Evolutionary conservation across 306 rosid genomes (phyloP), one percentile per base, ranked within the genome.

Genomic region (Trifolium subterraneum): DNA sequence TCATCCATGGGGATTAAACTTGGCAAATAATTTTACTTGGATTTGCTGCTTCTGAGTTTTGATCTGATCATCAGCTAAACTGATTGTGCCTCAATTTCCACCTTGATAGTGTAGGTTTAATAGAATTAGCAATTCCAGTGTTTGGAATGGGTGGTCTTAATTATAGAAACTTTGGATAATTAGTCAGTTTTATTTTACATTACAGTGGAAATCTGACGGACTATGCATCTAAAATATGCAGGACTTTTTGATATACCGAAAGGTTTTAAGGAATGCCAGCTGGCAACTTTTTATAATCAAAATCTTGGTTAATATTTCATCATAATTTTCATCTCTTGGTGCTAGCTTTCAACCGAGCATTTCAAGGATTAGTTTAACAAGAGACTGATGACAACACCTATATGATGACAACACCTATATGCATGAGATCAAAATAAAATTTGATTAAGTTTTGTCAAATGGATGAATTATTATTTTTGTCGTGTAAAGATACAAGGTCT

Each of bases 1-100:
- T 87, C 63, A 86, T 82, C 77, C 91, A 89, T n/a, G 91, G 91
- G 36, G 93, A 89, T 61, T 89, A 79, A 89, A 68, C 75, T 60
- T 72, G 22, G 44, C 48, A 19, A 66, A 52, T 71, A 20, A 51
- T 39, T 45, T 39, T 27, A 65, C 48, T 59, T 63, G 78, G 71
- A 20, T 79, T 71, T 15, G 61, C 62, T 35, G 15, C 33, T 4
- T 4, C 16, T 61, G 39, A 59, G 54, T 23, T 35, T 58, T 31
- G 18, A 41, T 55, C n/a, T 42, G 56, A 45, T 44, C 20, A 8
- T 66, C 52, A 14, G 56, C 23, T 59, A 47, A 45, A 48, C 19
- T 62, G 62, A 31, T 47, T 62, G 19, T 25, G 79, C 22, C 61
- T 27, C 59, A 16, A 42, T 20, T 56, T 16, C 20, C 47, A 10